These are phyloP conservation scores for Tillandsia fasciculata DNA, from an alignment of 176 grass and related monocot genomes.

Conservation along the genomic window DNA sequence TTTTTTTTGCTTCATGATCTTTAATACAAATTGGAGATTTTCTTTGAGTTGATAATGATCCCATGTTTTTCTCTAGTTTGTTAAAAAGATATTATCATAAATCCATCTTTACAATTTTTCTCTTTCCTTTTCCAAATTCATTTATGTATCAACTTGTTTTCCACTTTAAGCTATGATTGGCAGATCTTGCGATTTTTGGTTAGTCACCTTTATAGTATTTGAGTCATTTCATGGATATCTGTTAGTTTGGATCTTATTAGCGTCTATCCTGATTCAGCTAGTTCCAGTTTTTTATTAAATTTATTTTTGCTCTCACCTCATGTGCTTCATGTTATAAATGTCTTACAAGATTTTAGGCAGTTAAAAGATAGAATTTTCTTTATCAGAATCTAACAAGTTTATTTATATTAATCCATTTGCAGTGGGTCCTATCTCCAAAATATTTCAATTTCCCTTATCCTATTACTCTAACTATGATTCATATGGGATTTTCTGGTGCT, in stretches of 20 bases:
- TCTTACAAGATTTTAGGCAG: not conserved
- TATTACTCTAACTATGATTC: slow-evolving; percentile 98
- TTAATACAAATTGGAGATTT: too few relatives aligned
- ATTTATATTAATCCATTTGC: slow-evolving; percentile 18
- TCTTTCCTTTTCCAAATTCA: too few relatives aligned
- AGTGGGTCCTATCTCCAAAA: slow-evolving; percentile 98
- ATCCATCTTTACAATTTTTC: too few relatives aligned
- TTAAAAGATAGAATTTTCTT: not conserved
- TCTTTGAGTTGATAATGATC: too few relatives aligned
- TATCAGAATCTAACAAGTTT: slow-evolving; percentile 10
- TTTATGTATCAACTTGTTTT: too few relatives aligned
- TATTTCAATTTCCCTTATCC: slow-evolving; percentile 99
- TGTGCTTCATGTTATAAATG: not conserved
- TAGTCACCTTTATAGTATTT: too few relatives aligned
- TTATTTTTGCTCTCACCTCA: not conserved
- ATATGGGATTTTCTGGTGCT: slow-evolving; percentile 91
- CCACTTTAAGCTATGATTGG: too few relatives aligned
- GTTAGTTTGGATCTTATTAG: too few relatives aligned
- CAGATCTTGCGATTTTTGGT: too few relatives aligned
- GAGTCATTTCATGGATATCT: too few relatives aligned
- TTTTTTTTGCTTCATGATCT: not conserved
- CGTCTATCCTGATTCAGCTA: not conserved
- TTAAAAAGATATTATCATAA: too few relatives aligned
- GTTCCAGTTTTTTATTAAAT: not conserved
- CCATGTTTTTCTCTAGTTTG: too few relatives aligned